Evolutionary conservation across 371 early-diverging fungal species (phyloP).

Genomic region (Lichtheimia hyalospora): DNA sequence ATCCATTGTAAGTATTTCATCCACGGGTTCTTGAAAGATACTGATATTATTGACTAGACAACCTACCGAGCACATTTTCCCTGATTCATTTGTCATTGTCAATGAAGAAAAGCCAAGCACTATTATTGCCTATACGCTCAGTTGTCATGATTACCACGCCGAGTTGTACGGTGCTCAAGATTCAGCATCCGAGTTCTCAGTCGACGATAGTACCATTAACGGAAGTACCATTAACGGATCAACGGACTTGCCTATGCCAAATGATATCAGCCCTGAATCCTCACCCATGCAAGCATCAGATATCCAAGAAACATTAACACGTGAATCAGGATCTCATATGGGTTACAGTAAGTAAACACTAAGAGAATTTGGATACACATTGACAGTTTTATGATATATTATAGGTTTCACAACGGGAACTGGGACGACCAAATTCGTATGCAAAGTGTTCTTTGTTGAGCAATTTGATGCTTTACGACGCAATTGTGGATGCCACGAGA

Average conservation of each 20-base stretch:
- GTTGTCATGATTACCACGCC: conserved; percentile 49
- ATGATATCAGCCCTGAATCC: conserved; percentile 50
- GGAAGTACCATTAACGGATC: not conserved
- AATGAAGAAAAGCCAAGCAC: conserved; percentile 94
- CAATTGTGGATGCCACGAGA: conserved; percentile 81
- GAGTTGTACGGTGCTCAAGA: conserved; percentile 23
- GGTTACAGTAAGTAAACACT: conserved; percentile 56
- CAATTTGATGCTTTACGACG: conserved; percentile 92
- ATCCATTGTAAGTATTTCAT: conserved; percentile 63
- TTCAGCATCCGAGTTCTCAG: not conserved
- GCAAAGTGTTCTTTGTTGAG: conserved; percentile 91
- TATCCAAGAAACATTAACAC: conserved; percentile 49
- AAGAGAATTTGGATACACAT: conserved; percentile 6
- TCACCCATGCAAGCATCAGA: not conserved
- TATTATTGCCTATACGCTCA: conserved; percentile 88
- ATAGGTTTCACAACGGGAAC: conserved; percentile 74
- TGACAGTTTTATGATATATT: not conserved
- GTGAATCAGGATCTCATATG: conserved; percentile 65
- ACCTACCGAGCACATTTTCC: conserved; percentile 66
- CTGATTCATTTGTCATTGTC: conserved; percentile 84
- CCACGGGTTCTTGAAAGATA: too few relatives aligned
- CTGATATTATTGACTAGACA: not conserved
- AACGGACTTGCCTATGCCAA: not conserved
- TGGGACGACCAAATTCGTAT: conserved; percentile 76
- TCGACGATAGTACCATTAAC: not conserved